Evolutionary conservation across 176 grass and related monocot genomes (phyloP), one percentile per base, ranked within the genome.

Genomic region (Cocos nucifera): DNA sequence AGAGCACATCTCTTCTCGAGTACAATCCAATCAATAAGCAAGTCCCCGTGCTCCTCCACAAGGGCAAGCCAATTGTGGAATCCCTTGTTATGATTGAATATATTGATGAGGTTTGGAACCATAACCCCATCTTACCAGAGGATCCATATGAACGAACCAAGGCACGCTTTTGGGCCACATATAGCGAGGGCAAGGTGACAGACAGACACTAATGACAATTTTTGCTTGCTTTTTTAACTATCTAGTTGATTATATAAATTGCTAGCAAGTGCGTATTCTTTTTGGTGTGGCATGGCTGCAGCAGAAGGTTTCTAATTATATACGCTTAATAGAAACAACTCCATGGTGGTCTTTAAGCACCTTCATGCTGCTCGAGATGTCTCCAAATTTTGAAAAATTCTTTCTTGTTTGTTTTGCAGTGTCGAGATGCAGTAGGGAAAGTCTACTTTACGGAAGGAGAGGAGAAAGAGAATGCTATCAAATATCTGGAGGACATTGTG

Each of bases 351-450:
- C 28, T 29, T 29, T 3, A 6, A 6, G 28, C 28, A 29, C 28
- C 28, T 29, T 29, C 28, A 29, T 29, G 28, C 6, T 29, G 5
- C 28, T 6, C 5, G 5, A 30, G 5, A 6, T 30, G 28, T 30
- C 28, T 6, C 28, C 28, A 28, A 7, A 60, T 29, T 18, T 20
- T 2, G 54, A 19, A 8, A 55, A 20, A 0, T 55, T 55, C 18
- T 56, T 56, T 56, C 17, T 6, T 22, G 6, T 56, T 4, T 65
- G 1, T 53, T 54, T 54, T 73, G 12, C 61, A 79, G 77, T 73
- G 69, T 22, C 69, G 69, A 22, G 69, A 79, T 54, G 77, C 62
- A 54, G n/a, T 10, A 9, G 67, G 62, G 62, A 79, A 61, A 30
- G 69, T 49, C 12, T 79, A 68, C 39, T 68, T 68, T 32, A 53